A percentile compares a stretch with the other conserved stretches of the same genome.
Conservation (phyloP, 805 yeast species). For the Wickerhamomyces xylosicus region DNA sequence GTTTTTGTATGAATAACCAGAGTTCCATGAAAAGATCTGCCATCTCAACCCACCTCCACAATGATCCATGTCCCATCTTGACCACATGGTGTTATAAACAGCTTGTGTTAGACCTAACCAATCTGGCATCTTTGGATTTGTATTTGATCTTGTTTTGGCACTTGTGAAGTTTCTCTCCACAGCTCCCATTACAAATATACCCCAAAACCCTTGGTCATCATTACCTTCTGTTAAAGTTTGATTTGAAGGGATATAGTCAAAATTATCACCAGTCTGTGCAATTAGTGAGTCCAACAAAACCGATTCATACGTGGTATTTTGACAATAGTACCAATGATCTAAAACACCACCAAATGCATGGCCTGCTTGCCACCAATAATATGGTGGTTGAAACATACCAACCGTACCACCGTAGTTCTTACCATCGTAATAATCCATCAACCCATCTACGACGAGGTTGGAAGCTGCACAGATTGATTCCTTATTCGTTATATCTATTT, state of each 20-base stretch:
- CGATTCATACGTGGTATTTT: slow-evolving; percentile 53
- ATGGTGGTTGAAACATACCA: slow-evolving; percentile 56
- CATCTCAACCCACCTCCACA: slow-evolving; percentile 65
- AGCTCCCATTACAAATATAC: slow-evolving; percentile 51
- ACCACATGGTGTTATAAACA: slow-evolving; percentile 49
- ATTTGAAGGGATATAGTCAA: slow-evolving; percentile 50
- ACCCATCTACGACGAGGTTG: slow-evolving; percentile 46
- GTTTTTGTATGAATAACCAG: slow-evolving; percentile 59
- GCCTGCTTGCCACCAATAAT: slow-evolving; percentile 92
- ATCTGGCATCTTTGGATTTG: slow-evolving; percentile 35
- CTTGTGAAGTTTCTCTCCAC: slow-evolving; percentile 42
- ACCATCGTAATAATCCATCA: slow-evolving; percentile 67
- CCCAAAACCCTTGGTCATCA: slow-evolving; percentile 71
- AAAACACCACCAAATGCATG: slow-evolving; percentile 63
- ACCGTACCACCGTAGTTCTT: slow-evolving; percentile 52
- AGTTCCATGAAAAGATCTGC: slow-evolving; percentile 65
- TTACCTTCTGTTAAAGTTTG: slow-evolving; percentile 61
- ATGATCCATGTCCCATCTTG: slow-evolving; percentile 45
- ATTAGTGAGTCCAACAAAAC: slow-evolving; percentile 45
- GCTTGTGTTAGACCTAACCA: slow-evolving; percentile 58
- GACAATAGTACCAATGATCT: slow-evolving; percentile 64
- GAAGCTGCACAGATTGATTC: slow-evolving; percentile 50
- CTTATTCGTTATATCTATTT: slow-evolving; percentile 26
- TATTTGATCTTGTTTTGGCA: slow-evolving; percentile 1
- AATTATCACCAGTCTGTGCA: slow-evolving; percentile 32